Evolutionary conservation across 2,329 filamentous ascomycete genomes (phyloP).

Genomic region (Cordyceps fumosorosea): DNA sequence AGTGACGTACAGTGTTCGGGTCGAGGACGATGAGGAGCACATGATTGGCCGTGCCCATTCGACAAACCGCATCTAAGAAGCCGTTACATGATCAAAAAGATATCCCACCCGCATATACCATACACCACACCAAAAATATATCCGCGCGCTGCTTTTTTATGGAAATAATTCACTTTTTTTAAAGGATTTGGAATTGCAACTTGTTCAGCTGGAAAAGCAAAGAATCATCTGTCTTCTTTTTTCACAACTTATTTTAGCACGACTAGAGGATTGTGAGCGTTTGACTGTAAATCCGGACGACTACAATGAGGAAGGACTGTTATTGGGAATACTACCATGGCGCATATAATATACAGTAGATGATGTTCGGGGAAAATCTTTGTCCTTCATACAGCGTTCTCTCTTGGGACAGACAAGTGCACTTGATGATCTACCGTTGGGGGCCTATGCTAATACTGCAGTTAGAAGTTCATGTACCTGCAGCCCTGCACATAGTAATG

Average conservation of each 20-base stretch:
- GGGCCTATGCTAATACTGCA: neutral
- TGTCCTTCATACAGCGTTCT: neutral
- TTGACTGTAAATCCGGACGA: neutral
- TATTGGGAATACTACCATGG: neutral
- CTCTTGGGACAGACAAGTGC: neutral
- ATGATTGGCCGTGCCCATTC: neutral
- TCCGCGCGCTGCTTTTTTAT: neutral
- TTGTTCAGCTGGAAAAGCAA: neutral
- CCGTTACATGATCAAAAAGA: neutral
- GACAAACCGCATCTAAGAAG: neutral
- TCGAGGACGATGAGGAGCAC: constrained; percentile 24
- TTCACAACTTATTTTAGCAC: neutral
- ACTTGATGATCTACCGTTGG: neutral
- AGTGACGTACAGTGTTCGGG: constrained; percentile 34
- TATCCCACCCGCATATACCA: neutral
- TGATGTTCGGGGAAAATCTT: neutral
- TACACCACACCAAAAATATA: neutral
- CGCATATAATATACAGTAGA: neutral
- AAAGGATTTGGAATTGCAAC: neutral
- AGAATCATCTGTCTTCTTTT: neutral
- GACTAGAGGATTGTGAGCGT: neutral
- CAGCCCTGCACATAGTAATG: neutral
- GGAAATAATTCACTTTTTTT: neutral
- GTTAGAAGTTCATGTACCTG: neutral
- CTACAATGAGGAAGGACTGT: neutral